phyloP scores from a whole-genome alignment of 148 eudicot genomes.

The Euryodendron excelsum region DNA sequence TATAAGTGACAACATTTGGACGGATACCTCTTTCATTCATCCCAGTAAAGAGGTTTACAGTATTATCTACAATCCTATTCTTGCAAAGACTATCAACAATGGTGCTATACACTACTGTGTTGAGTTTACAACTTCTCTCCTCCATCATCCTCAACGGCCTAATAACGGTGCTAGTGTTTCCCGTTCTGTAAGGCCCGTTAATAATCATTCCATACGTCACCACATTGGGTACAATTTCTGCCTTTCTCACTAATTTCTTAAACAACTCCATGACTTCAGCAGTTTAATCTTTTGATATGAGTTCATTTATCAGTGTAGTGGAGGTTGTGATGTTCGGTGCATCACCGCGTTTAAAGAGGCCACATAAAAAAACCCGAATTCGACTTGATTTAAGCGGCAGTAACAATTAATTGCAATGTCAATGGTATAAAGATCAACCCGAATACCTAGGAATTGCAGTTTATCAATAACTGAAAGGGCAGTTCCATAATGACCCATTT shows the following conservation, averaged over 20 bases:
- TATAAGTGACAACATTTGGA: slow-evolving; percentile 2
- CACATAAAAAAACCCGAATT: neutral
- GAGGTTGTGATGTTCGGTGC: slow-evolving; percentile 5
- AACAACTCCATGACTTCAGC: slow-evolving; percentile 10
- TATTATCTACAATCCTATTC: neutral
- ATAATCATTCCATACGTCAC: slow-evolving; percentile 1
- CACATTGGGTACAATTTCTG: neutral
- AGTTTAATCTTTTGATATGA: neutral
- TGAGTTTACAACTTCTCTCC: neutral
- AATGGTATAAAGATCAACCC: neutral
- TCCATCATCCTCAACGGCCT: neutral
- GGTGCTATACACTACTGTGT: neutral
- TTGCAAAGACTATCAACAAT: slow-evolving; percentile 7
- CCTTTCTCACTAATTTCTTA: neutral
- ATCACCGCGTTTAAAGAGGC: neutral
- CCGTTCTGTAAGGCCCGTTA: slow-evolving; percentile 16
- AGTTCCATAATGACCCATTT: neutral
- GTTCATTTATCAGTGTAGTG: slow-evolving; percentile 5
- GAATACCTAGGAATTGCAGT: neutral
- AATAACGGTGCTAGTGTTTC: neutral
- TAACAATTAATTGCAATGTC: neutral
- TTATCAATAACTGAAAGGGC: neutral
- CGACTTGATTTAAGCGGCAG: neutral
- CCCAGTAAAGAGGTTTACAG: neutral
- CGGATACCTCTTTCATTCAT: neutral